These are phyloP conservation scores for Sphaerulina musiva DNA, from an alignment of 2,329 filamentous ascomycete species.

Conservation along the genomic window DNA sequence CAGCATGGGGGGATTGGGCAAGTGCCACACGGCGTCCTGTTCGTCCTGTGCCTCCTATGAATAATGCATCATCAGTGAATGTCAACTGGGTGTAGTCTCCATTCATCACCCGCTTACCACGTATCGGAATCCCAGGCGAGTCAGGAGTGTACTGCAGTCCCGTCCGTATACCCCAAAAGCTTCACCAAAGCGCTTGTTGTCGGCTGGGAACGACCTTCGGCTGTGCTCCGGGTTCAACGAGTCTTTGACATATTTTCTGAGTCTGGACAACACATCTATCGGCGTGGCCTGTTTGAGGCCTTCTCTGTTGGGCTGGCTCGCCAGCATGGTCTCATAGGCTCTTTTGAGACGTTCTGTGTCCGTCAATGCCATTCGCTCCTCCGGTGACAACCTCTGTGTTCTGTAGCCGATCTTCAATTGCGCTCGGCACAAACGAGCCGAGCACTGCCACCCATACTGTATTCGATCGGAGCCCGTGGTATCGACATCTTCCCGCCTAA, in stretches of 20 bases:
- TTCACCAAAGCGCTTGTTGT: conserved; percentile 59
- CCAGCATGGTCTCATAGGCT: conserved; percentile 49
- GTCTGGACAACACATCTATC: conserved; percentile 50
- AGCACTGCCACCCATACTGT: conserved; percentile 51
- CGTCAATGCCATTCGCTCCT: conserved; percentile 48
- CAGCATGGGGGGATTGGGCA: conserved; percentile 26
- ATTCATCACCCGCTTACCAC: conserved; percentile 18
- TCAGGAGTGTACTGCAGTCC: conserved; percentile 54
- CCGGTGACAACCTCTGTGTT: conserved; percentile 46
- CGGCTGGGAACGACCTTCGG: conserved; percentile 50
- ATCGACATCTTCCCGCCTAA: conserved; percentile 17
- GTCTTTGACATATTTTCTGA: conserved; percentile 56
- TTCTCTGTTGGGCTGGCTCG: conserved; percentile 49
- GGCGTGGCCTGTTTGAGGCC: conserved; percentile 47
- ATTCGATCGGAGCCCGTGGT: conserved; percentile 28
- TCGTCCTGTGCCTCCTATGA: conserved; percentile 4
- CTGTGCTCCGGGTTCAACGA: conserved; percentile 46
- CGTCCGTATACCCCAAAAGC: conserved; percentile 49
- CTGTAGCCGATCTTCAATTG: conserved; percentile 48
- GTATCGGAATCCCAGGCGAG: conserved; percentile 51
- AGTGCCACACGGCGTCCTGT: conserved; percentile 23
- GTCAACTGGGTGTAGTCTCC: background rate
- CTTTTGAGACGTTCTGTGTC: conserved; percentile 47
- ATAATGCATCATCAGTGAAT: background rate
- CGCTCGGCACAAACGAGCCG: conserved; percentile 51